phyloP scores from a whole-genome alignment of 2,329 filamentous ascomycete genomes.

The Phaeophleospora eucalypticola region DNA sequence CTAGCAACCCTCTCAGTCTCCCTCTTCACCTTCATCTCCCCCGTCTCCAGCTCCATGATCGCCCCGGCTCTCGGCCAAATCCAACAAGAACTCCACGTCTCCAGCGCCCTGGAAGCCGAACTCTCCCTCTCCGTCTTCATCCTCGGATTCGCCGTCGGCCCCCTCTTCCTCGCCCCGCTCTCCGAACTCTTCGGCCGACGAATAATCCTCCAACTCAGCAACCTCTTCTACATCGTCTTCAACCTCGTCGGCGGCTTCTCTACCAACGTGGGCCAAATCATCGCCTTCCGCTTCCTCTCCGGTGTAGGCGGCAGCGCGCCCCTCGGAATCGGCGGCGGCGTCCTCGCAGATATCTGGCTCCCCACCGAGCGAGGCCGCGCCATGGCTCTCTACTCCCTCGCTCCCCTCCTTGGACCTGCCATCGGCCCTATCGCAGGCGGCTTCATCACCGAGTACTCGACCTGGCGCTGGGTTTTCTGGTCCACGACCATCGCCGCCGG shows the following conservation, averaged over 20 bases:
- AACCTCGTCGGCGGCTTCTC: constrained; percentile 37
- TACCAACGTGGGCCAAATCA: constrained; percentile 28
- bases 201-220: constrained; percentile 34
- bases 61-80: constrained; percentile 34
- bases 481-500: constrained; percentile 61
- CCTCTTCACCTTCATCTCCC: constrained; percentile 38
- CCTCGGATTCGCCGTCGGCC: constrained; percentile 37
- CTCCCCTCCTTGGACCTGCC: constrained; percentile 61
- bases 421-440: constrained; percentile 63
- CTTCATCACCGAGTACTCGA: constrained; percentile 59
- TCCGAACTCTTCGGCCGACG: constrained; percentile 37
- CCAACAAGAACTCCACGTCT: constrained; percentile 25
- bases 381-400: constrained; percentile 60
- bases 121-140: constrained; percentile 37
- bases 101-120: constrained; percentile 18
- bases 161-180: constrained; percentile 35
- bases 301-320: constrained; percentile 37
- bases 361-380: constrained; percentile 61
- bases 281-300: constrained; percentile 38
- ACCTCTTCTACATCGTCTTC: constrained; percentile 37
- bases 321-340: constrained; percentile 36
- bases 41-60: constrained; percentile 38
- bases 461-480: constrained; percentile 73
- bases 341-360: constrained; percentile 52
- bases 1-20: constrained; percentile 42